Conservation (phyloP, 139 green algal species). For the Yamagishiella unicocca region DNA sequence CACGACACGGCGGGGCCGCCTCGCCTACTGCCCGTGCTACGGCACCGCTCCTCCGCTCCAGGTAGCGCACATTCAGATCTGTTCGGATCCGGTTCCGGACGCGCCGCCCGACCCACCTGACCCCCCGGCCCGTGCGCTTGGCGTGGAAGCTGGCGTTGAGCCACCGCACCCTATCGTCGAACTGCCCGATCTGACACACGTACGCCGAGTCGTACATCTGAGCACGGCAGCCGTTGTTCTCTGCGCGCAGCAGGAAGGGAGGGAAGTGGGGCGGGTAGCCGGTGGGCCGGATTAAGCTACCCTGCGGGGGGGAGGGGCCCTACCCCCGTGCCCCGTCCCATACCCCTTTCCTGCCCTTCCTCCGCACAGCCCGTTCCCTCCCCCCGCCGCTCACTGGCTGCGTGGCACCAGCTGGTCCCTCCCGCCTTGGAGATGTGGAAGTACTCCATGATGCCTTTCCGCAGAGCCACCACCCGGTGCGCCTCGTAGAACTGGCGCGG, state of each 20-base stretch:
- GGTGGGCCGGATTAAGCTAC: neutral
- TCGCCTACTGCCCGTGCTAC: too few species aligned
- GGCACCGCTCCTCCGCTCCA: too few species aligned
- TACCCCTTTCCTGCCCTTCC: neutral
- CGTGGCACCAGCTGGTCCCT: constrained; percentile 38
- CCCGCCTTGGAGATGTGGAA: constrained; percentile 48
- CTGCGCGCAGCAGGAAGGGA: neutral
- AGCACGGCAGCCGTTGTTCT: constrained; percentile 41
- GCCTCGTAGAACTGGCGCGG: constrained; percentile 4
- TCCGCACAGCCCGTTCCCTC: neutral
- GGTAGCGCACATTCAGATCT: too few species aligned
- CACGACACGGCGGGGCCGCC: too few species aligned
- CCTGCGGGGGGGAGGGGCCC: neutral
- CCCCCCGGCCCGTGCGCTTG: neutral
- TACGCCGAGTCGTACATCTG: constrained; percentile 41
- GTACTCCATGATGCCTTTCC: constrained; percentile 50
- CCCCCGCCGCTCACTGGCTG: constrained; percentile 12
- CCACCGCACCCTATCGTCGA: constrained; percentile 44
- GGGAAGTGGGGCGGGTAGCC: neutral
- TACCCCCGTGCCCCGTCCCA: neutral
- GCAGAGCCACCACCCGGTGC: constrained; percentile 1
- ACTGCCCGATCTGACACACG: constrained; percentile 41
- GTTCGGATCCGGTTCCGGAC: too few species aligned
- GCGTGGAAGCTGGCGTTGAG: constrained; percentile 37
- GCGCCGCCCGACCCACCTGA: neutral